These are phyloP conservation scores for Nigrograna mackinnonii DNA, from an alignment of 2,329 filamentous ascomycete genomes.

Conservation along the genomic window DNA sequence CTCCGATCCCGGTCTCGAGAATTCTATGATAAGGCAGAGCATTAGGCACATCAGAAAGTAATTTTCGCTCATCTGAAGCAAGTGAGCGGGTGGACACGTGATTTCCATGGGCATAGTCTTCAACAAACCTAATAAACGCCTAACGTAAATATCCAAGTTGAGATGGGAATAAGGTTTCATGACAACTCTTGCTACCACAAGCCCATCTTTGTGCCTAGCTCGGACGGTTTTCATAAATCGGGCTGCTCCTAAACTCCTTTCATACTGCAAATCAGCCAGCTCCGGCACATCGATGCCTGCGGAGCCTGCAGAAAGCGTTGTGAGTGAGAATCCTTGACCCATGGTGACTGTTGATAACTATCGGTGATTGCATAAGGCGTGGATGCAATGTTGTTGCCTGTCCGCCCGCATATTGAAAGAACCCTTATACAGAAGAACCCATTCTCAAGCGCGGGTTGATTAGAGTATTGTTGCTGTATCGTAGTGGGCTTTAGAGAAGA, in stretches of 20 bases:
- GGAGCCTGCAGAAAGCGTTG: constrained; percentile 86
- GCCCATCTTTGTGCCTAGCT: constrained; percentile 84
- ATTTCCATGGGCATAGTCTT: neutral
- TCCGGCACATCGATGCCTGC: constrained; percentile 94
- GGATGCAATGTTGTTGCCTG: constrained; percentile 25
- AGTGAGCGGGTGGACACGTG: neutral
- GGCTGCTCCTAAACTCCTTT: constrained; percentile 87
- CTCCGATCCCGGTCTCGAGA: constrained; percentile 87
- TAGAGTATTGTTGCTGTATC: neutral
- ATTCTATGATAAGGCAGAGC: constrained; percentile 88
- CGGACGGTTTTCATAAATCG: constrained; percentile 97
- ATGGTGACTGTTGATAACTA: no score
- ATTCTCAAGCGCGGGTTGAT: no score
- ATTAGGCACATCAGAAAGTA: constrained; percentile 84
- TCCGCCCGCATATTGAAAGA: constrained; percentile 26
- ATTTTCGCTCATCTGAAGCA: constrained; percentile 71
- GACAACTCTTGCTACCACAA: constrained; percentile 92
- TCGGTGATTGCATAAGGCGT: constrained; percentile 13
- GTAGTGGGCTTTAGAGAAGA: no score
- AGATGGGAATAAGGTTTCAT: constrained; percentile 89
- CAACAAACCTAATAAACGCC: constrained; percentile 71
- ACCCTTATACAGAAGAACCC: neutral
- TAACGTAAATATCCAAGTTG: constrained; percentile 77
- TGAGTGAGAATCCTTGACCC: constrained; percentile 96
- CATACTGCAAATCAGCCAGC: constrained; percentile 86